These are phyloP conservation scores for Plenodomus tracheiphilus DNA, from an alignment of 2,329 filamentous ascomycete species.

Conservation along the genomic window DNA sequence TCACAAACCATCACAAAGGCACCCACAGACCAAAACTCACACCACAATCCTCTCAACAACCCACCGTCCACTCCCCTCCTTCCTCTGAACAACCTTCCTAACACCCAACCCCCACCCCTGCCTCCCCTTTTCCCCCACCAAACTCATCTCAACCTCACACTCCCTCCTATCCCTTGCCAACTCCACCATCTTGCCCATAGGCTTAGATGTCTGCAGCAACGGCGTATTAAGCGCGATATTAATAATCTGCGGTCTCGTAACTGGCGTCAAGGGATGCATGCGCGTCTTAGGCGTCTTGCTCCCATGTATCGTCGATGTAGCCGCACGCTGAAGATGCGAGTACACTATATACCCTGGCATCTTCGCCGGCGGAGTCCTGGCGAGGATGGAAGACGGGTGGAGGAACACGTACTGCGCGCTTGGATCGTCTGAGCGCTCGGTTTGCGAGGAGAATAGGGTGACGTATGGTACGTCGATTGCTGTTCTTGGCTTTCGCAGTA, in stretches of 20 bases:
- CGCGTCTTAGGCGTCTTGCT: constrained; percentile 63
- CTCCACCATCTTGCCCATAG: constrained; percentile 75
- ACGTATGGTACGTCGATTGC: constrained; percentile 92
- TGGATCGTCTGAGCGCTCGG: constrained; percentile 47
- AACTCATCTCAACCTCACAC: constrained; percentile 79
- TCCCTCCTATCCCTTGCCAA: constrained; percentile 63
- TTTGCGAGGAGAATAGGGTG: constrained; percentile 73
- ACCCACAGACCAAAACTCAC: constrained; percentile 3
- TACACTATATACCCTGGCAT: constrained; percentile 90
- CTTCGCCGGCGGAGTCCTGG: constrained; percentile 54
- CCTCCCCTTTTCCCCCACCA: constrained; percentile 68
- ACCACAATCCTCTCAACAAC: constrained; percentile 62
- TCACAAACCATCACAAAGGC: neutral
- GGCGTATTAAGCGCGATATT: constrained; percentile 83
- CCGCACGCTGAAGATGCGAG: constrained; percentile 75
- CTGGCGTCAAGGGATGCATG: constrained; percentile 84
- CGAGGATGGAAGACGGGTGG: constrained; percentile 81
- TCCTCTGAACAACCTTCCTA: constrained; percentile 81
- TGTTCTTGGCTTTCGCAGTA: constrained; percentile 69
- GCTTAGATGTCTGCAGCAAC: constrained; percentile 82
- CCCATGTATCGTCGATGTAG: constrained; percentile 49
- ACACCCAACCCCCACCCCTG: constrained; percentile 83
- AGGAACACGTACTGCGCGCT: constrained; percentile 76
- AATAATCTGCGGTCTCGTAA: constrained; percentile 75
- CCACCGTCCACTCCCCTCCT: constrained; percentile 70